A percentile compares a stretch with the other conserved stretches of the same genome.
Conservation (phyloP, 2,329 filamentous ascomycete genomes). For the Aspergillus flavus region DNA sequence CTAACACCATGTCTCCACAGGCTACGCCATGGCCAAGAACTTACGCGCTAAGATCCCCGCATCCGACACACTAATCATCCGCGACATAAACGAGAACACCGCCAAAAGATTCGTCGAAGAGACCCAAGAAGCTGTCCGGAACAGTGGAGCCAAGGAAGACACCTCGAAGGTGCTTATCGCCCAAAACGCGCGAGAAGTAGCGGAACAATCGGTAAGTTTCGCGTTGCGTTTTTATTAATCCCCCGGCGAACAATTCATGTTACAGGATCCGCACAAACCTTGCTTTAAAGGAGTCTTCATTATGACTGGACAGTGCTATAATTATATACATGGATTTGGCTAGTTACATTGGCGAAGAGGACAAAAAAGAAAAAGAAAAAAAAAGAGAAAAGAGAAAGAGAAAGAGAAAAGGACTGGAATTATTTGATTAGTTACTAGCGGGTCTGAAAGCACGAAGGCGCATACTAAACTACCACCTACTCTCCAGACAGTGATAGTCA, state of each 20-base stretch:
- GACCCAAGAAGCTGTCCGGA: slow-evolving; percentile 36
- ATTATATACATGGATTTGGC: not conserved
- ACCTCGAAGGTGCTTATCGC: slow-evolving; percentile 59
- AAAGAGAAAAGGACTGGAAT: not conserved
- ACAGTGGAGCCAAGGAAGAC: slow-evolving; percentile 28
- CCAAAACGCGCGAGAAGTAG: slow-evolving; percentile 61
- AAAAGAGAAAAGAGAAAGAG: too few relatives aligned
- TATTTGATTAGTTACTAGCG: not conserved
- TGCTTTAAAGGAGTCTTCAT: not conserved
- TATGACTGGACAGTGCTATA: not conserved
- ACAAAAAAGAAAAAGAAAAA: too few relatives aligned
- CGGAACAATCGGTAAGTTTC: slow-evolving; percentile 65
- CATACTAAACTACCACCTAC: slow-evolving; percentile 9
- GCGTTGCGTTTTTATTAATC: not conserved
- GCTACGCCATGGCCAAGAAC: slow-evolving; percentile 74
- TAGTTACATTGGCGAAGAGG: not conserved
- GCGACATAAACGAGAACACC: slow-evolving; percentile 65
- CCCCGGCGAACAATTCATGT: not conserved
- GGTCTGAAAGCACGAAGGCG: not conserved
- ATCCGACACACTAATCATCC: slow-evolving; percentile 64
- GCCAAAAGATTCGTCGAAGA: slow-evolving; percentile 62
- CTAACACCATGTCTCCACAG: slow-evolving; percentile 40
- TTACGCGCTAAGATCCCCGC: slow-evolving; percentile 66
- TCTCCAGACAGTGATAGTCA: slow-evolving; percentile 77
- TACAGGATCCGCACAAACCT: not conserved